Base-by-base conservation (phyloP, 2,329 filamentous ascomycete genomes). In the Diaporthe sp. region DNA sequence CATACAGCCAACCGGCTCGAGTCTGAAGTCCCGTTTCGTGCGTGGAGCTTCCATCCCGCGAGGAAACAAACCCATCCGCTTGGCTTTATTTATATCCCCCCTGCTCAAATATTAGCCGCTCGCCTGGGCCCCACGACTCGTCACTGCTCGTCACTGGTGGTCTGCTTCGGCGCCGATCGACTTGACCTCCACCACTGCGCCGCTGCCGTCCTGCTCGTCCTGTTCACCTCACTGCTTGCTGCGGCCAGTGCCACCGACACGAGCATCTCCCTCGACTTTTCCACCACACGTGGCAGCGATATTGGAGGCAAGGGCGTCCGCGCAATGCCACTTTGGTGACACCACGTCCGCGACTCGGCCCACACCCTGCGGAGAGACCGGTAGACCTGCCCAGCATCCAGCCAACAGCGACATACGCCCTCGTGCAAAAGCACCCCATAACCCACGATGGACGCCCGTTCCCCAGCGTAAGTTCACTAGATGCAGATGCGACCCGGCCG, bases 401-500 rank as follows among this genome's bases (percentile, higher is more conserved):
- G 58, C 58, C 27, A 63, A 39, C 22, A 66, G 30, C 44, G 44
- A 68, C 63, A 25, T 37, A 7, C 63, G 32, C 47, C 47, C 63
- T 51, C 47, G 30, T 50, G 63, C 32, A 51, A 50, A 66, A 25
- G 37, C 15, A 53, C 37, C 7, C 47, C 22, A 32, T 7, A 53
- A 30, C 63, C 32, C 63, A 53, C 27, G 42, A 75, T 73, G 74
- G 71, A 75, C 44, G 27, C 71, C 58, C 71, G 71, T 6, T 71
- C 71, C 30, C 71, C 73, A 65, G 58, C 73, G 73, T 75, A 70
- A 75, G 73, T 71, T 47, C 35, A n/a, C n/a, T 22, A 30, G 44
- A 35, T 50, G 35, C 53, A 63, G 42, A 15, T 50, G 72, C 27
- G 32, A 39, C 25, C 42, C 27, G 55, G 37, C 39, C 35, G 32